Percentiles rank a stretch among this genome's conserved stretches.
Conservation (phyloP, 2,329 filamentous ascomycete genomes). For the Aspergillus calidoustus region DNA sequence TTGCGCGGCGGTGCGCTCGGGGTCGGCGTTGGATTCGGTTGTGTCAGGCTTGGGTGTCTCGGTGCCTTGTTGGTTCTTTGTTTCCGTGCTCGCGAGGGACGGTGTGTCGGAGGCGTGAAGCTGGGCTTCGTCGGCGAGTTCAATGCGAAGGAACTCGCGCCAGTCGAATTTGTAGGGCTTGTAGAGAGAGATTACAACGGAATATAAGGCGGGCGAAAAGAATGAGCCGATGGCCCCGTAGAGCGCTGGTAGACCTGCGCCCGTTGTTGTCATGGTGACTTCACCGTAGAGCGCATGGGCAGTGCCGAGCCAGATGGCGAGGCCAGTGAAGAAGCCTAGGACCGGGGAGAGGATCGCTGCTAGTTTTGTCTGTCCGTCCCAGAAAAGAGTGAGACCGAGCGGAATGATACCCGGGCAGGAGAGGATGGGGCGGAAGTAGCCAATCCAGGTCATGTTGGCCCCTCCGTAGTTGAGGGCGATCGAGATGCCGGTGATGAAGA, state of each 20-base stretch:
- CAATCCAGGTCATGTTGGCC: slow-evolving; percentile 55
- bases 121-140: slow-evolving; percentile 48
- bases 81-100: neutral
- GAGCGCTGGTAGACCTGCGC: slow-evolving; percentile 46
- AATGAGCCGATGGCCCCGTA: slow-evolving; percentile 53
- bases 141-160: slow-evolving; percentile 53
- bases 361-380: slow-evolving; percentile 51
- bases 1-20: slow-evolving; percentile 1
- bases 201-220: slow-evolving; percentile 53
- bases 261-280: slow-evolving; percentile 49
- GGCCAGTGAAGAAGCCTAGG: slow-evolving; percentile 49
- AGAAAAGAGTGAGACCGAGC: slow-evolving; percentile 49
- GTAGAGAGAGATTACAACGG: slow-evolving; percentile 50
- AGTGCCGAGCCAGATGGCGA: slow-evolving; percentile 52
- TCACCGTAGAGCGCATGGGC: slow-evolving; percentile 46
- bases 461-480: slow-evolving; percentile 55
- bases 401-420: slow-evolving; percentile 53
- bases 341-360: slow-evolving; percentile 47
- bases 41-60: slow-evolving; percentile 6
- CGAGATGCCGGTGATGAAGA: slow-evolving; percentile 55
- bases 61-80: neutral
- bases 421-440: slow-evolving; percentile 49
- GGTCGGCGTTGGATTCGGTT: slow-evolving; percentile 4
- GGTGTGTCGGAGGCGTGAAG: slow-evolving; percentile 22
- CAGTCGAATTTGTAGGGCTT: slow-evolving; percentile 49